Percentiles rank a stretch among this genome's conserved stretches.
phyloP scores from a whole-genome alignment of 176 grass and related monocot genomes.

The Avena atlantica region DNA sequence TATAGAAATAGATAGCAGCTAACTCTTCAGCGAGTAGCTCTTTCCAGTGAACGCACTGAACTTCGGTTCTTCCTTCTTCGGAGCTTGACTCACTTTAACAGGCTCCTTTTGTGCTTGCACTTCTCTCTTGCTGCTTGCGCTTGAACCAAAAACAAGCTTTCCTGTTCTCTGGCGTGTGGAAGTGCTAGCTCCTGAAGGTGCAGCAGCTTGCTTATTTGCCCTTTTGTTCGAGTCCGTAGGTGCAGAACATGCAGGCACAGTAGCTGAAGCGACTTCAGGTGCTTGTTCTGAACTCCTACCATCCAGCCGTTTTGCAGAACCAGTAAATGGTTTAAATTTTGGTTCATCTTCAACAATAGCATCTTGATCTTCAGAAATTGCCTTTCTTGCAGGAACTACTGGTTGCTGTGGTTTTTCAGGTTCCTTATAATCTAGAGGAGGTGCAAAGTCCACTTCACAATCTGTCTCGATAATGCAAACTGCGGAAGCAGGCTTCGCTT shows the following conservation, averaged over 20 bases:
- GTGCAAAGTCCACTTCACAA: conserved; percentile 94
- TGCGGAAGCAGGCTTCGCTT: conserved; percentile 79
- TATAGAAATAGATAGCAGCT: conserved; percentile 14
- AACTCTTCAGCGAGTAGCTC: conserved; percentile 73
- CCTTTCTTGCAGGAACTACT: conserved; percentile 47
- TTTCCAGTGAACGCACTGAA: conserved; percentile 82
- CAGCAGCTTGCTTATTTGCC: conserved; percentile 45
- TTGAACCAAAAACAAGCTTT: conserved; percentile 88
- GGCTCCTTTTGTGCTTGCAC: conserved; percentile 55
- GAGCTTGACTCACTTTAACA: conserved; percentile 50
- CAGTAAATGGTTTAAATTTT: conserved; percentile 79
- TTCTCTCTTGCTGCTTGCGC: conserved; percentile 56
- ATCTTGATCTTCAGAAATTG: conserved; percentile 49
- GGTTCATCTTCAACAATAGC: conserved; percentile 45
- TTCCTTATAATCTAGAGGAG: conserved; percentile 89
- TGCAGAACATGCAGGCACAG: conserved; percentile 3
- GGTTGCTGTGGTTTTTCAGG: conserved; percentile 53
- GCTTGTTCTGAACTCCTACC: conserved; percentile 55
- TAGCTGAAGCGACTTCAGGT: neutral
- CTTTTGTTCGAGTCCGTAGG: conserved; percentile 42
- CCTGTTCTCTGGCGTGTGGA: conserved; percentile 52
- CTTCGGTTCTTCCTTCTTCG: conserved; percentile 72
- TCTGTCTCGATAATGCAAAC: conserved; percentile 94
- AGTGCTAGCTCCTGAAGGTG: conserved; percentile 48
- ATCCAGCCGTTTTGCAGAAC: conserved; percentile 69